phyloP scores from a whole-genome alignment of 176 grass and related monocot species.

The Saccharum spontaneum region DNA sequence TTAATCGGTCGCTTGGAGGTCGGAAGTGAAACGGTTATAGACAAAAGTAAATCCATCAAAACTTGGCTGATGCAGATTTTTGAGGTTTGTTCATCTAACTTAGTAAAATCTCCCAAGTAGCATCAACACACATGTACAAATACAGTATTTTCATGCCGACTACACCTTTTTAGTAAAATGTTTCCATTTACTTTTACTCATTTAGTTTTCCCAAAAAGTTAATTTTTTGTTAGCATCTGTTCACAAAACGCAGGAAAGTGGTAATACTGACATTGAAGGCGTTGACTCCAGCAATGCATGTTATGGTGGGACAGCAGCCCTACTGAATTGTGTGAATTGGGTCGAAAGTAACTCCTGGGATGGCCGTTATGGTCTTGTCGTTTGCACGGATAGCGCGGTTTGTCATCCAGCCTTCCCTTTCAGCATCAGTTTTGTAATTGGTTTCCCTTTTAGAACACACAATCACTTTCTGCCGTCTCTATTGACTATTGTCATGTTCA shows the following conservation, averaged over 20 bases:
- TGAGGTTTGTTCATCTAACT: constrained; percentile 45
- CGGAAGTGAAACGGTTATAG: constrained; percentile 85
- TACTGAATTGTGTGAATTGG: constrained; percentile 88
- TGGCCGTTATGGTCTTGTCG: constrained; percentile 74
- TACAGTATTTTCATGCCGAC: not conserved
- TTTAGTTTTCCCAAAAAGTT: not conserved
- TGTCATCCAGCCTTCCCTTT: constrained; percentile 13
- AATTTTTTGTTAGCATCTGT: not conserved
- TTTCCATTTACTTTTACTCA: not conserved
- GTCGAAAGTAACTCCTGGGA: constrained; percentile 87
- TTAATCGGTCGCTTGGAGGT: constrained; percentile 78
- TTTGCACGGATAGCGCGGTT: constrained; percentile 87
- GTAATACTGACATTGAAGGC: constrained; percentile 80
- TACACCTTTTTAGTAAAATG: not conserved
- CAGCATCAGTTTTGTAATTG: not conserved
- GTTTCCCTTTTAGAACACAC: not conserved
- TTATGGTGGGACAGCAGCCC: constrained; percentile 76
- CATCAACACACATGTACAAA: not conserved
- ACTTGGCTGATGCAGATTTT: constrained; percentile 91
- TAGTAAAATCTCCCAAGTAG: not conserved
- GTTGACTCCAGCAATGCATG: constrained; percentile 83
- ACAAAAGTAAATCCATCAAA: constrained; percentile 96
- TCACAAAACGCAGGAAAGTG: constrained; percentile 54
- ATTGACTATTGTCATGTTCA: constrained; percentile 15
- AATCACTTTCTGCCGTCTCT: not conserved